Conservation (phyloP, 768 basidiomycete species). For the Baorangia bicolor region DNA sequence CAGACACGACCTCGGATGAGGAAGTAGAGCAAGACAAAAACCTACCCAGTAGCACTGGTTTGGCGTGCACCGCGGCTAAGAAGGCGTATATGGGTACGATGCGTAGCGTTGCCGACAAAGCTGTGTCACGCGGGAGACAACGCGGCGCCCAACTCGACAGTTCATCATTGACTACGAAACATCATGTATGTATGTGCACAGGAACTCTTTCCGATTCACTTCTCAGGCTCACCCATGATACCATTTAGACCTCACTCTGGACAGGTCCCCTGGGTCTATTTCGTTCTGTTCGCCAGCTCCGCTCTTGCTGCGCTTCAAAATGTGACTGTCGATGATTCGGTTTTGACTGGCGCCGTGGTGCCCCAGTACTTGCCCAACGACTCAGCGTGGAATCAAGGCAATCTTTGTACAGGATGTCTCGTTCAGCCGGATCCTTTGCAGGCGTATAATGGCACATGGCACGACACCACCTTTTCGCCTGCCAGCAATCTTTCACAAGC, state of each 20-base stretch:
- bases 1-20: too few species aligned
- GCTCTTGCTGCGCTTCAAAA: constrained; percentile 5
- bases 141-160: too few species aligned
- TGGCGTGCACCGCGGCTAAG: too few species aligned
- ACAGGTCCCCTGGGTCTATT: not conserved
- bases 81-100: too few species aligned
- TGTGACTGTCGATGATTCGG: too few species aligned
- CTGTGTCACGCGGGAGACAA: too few species aligned
- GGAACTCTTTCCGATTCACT: not conserved
- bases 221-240: constrained; percentile 1
- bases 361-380: constrained; percentile 6
- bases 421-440: not conserved
- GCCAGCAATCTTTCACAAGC: not conserved
- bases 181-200: too few species aligned
- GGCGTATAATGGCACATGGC: constrained; percentile 17
- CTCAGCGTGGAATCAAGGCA: constrained; percentile 2
- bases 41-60: too few species aligned
- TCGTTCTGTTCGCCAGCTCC: not conserved
- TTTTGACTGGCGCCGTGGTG: not conserved
- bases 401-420: not conserved
- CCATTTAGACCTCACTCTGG: not conserved
- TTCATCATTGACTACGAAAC: too few species aligned
- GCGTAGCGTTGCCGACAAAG: too few species aligned
- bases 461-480: constrained; percentile 1
- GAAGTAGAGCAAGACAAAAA: too few species aligned